Evolutionary conservation across 805 yeast species (phyloP), one percentile per base, ranked within the genome.

Genomic region (Kluyveromyces dobzhanskii): DNA sequence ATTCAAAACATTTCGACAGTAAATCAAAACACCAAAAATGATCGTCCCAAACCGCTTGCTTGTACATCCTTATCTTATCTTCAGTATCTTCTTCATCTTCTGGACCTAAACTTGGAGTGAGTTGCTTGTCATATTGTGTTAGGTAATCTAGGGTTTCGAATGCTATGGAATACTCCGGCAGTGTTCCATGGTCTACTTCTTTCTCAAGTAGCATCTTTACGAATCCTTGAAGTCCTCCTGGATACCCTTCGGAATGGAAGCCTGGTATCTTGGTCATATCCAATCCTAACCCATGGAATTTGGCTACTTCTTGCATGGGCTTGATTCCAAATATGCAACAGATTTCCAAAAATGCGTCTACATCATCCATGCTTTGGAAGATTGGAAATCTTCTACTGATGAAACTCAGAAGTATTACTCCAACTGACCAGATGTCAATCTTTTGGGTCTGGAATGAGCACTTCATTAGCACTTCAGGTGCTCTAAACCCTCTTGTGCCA

Each of bases 401-500:
- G 44, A 90, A 67, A 24, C 95, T 82, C 49, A 90, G 65, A 24
- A 90, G 70, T 44, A 88, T 83, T 10, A 87, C 86, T 2, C 96
- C 97, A 0, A 86, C 94, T 1, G 95, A 80, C 97, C 97, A 87
- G 7, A 85, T 74, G 59, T 87, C 97, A 32, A 87, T 76, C 56
- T 80, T 82, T 4, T 84, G 75, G 3, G 82, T 71, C 63, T 87
- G 97, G 42, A 83, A 78, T 1, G 83, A 74, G 60, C 97, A 87
- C 56, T 85, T 86, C 61, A 86, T 71, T 39, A 88, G 64, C 3
- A 87, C 96, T 56, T 87, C 97, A 0, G 96, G 96, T 0, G 97
- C 95, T 49, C 97, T 70, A 54, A 87, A 87, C 0, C 97, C 97
- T 50, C 97, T 70, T 1, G 97, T 87, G 7, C 97, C 97, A 13